Conservation (phyloP, 805 yeast genomes). For the Metschnikowia kunwiensis region DNA sequence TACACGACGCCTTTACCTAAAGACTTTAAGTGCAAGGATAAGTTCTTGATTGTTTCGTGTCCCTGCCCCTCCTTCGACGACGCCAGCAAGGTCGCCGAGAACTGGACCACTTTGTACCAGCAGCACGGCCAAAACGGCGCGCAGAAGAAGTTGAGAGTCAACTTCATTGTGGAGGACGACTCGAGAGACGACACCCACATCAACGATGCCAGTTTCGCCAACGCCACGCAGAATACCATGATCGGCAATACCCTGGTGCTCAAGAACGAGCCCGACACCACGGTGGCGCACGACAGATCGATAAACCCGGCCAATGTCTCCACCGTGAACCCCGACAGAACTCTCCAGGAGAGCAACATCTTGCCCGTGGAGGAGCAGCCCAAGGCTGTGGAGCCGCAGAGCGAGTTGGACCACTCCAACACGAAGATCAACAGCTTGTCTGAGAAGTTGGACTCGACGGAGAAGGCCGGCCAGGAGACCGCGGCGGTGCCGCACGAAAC, state of each 20-base stretch:
- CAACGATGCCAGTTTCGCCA: slow-evolving; percentile 20
- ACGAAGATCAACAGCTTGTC: slow-evolving; percentile 42
- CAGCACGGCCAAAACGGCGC: slow-evolving; percentile 52
- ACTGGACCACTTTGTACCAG: slow-evolving; percentile 73
- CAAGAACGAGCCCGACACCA: slow-evolving; percentile 16
- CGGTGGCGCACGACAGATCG: slow-evolving; percentile 14
- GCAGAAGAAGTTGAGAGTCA: slow-evolving; percentile 67
- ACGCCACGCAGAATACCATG: slow-evolving; percentile 21
- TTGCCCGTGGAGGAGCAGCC: slow-evolving; percentile 11
- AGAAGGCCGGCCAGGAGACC: slow-evolving; percentile 17
- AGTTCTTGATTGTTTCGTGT: slow-evolving; percentile 83
- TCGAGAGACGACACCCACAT: slow-evolving; percentile 17
- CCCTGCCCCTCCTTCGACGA: slow-evolving; percentile 67
- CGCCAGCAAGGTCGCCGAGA: slow-evolving; percentile 55
- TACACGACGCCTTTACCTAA: slow-evolving; percentile 68
- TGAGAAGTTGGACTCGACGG: slow-evolving; percentile 44
- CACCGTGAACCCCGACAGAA: slow-evolving; percentile 5
- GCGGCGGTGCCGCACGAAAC: slow-evolving; percentile 25
- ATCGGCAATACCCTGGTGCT: slow-evolving; percentile 13
- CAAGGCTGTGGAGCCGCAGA: slow-evolving; percentile 21
- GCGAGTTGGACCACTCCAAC: slow-evolving; percentile 39
- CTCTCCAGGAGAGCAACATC: slow-evolving; percentile 6
- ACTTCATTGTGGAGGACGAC: slow-evolving; percentile 40
- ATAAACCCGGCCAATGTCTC: slow-evolving; percentile 5
- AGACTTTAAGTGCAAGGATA: slow-evolving; percentile 82